phyloP scores from a whole-genome alignment of 83 land plant genomes.

The Picea mariana region DNA sequence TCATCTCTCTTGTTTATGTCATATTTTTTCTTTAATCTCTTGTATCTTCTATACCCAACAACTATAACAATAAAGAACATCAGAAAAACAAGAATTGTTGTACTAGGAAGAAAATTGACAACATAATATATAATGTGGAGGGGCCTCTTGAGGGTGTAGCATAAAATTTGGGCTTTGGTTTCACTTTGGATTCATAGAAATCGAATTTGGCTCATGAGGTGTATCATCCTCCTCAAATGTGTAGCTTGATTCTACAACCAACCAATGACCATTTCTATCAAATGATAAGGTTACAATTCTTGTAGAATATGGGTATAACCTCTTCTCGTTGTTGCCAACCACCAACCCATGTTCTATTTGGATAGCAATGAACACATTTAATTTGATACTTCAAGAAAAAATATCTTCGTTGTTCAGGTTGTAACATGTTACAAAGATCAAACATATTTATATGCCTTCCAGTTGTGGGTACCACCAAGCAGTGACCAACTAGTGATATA shows the following conservation, averaged over 20 bases:
- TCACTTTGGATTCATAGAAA: slow-evolving; percentile 95
- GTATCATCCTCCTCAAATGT: slow-evolving; percentile 96
- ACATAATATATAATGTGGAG: no score
- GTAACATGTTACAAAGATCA: slow-evolving; percentile 96
- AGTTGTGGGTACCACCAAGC: slow-evolving; percentile 96
- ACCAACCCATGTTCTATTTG: slow-evolving; percentile 99
- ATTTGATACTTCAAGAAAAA: slow-evolving; percentile 97
- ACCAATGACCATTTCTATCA: slow-evolving; percentile 90
- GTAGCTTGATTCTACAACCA: slow-evolving; percentile 98
- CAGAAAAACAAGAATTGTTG: no score
- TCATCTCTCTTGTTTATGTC: background rate
- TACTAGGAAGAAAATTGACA: no score
- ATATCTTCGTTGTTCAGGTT: slow-evolving; percentile 93
- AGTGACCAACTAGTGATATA: slow-evolving; percentile 90
- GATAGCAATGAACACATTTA: slow-evolving; percentile 97
- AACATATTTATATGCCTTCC: slow-evolving; percentile 98
- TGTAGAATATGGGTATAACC: slow-evolving; percentile 92
- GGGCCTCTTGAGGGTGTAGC: slow-evolving; percentile 44
- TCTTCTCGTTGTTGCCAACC: slow-evolving; percentile 99
- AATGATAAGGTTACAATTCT: slow-evolving; percentile 95
- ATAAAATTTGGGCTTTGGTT: slow-evolving; percentile 90
- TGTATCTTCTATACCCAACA: background rate
- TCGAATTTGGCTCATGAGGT: slow-evolving; percentile 94
- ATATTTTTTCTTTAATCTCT: slow-evolving; percentile 43
- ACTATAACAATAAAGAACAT: no score